Evolutionary conservation across 306 rosid genomes (phyloP), one percentile per base, ranked within the genome.

Genomic region (Cucumis melo): DNA sequence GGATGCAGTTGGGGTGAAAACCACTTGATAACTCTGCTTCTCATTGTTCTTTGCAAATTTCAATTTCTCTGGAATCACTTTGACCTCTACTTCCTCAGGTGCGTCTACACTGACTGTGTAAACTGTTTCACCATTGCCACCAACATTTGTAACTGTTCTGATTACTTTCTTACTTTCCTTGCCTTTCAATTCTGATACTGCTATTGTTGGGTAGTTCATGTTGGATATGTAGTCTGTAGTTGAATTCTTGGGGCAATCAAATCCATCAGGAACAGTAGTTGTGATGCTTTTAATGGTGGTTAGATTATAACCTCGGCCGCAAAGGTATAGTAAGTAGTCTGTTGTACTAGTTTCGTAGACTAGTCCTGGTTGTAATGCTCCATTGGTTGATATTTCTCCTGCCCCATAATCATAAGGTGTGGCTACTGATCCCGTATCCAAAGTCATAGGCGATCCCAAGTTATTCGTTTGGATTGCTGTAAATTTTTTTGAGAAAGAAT

Each of bases 141-240:
- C 93, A 11, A 91, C 93, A 38, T 91, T 88, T 21, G 90, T 90
- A 17, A 88, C 91, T 11, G 85, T 89, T 83, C 96, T 87, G 82
- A 61, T 87, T 42, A 94, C 78, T 0, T 79, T 89, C 77, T 63
- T 83, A 7, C 29, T 74, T 7, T 61, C 24, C 64, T 63, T 86
- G 8, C 80, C 86, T 0, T 24, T 67, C 48, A 84, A 58, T 50
- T 87, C 85, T 71, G 95, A 88, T 71, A 90, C 76, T 82, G 90
- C 93, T 57, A 90, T 90, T 81, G 98, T 85, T 75, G 97, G 98
- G 59, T 91, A 91, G 86, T 94, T 91, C 78, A 91, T 87, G 68
- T 89, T 87, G 67, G 98, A 90, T 67, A 87, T 78, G 4, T 71
- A 66, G 73, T 85, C 85, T 20, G 80, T 75, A 46, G 73, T 87